Conservation (phyloP, 2,329 filamentous ascomycete species). For the Pseudopithomyces maydicus region DNA sequence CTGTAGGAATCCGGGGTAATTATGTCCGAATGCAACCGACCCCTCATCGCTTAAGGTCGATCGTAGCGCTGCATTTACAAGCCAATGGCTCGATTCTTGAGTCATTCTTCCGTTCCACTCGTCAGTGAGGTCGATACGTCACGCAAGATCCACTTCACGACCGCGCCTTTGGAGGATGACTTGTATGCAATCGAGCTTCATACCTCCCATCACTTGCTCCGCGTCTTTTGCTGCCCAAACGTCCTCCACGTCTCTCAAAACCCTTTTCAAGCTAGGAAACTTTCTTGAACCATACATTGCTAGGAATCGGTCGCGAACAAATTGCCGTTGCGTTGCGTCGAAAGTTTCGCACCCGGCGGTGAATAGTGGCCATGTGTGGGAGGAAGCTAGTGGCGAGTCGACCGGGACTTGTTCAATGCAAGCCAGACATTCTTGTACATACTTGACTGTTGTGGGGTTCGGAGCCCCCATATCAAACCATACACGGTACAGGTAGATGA, state of each 20-base stretch:
- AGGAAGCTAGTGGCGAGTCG: conserved; percentile 28
- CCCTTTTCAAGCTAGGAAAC: conserved; percentile 31
- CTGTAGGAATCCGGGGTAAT: conserved; percentile 1
- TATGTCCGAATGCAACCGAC: conserved; percentile 4
- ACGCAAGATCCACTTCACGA: conserved; percentile 37
- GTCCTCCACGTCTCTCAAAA: conserved; percentile 35
- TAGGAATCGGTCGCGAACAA: conserved; percentile 30
- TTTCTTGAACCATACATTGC: conserved; percentile 27
- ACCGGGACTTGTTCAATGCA: conserved; percentile 23
- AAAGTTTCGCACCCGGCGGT: conserved; percentile 38
- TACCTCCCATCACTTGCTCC: conserved; percentile 25
- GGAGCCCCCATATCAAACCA: conserved; percentile 39
- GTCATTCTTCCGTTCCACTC: background rate
- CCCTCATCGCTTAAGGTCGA: conserved; percentile 8
- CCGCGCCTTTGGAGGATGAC: conserved; percentile 31
- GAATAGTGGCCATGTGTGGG: conserved; percentile 40
- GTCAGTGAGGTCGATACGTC: background rate
- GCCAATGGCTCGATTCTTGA: background rate
- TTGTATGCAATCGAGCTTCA: conserved; percentile 39
- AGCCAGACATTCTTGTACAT: conserved; percentile 29
- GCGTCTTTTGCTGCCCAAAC: conserved; percentile 36
- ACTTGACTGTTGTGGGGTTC: conserved; percentile 33
- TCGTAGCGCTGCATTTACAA: background rate
- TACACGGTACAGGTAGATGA: conserved; percentile 41
- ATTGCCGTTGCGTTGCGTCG: conserved; percentile 24